Conservation (phyloP, 148 eudicot genomes). For the Linanthus parryae region DNA sequence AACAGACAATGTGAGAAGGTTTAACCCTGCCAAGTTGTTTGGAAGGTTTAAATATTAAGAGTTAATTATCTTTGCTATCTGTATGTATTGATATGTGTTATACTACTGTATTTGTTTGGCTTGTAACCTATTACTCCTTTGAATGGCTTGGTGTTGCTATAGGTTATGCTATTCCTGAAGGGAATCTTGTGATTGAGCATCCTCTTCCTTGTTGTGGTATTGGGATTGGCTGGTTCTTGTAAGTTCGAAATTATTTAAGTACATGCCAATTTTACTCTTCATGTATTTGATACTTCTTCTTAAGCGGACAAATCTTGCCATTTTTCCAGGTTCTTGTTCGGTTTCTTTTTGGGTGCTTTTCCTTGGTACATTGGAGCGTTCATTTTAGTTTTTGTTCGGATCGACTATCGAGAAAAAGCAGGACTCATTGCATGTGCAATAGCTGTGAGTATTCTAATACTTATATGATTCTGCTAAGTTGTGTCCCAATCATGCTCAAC, state of each 20-base stretch:
- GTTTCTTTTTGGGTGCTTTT: conserved; percentile 73
- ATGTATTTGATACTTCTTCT: background rate
- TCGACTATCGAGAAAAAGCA: conserved; percentile 88
- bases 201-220: conserved; percentile 81
- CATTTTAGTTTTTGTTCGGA: conserved; percentile 54
- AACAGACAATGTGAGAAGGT: too few relatives aligned
- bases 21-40: too few relatives aligned
- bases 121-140: background rate
- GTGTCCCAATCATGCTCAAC: too few relatives aligned
- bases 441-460: conserved; percentile 47
- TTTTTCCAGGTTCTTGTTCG: conserved; percentile 53
- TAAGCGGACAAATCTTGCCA: background rate
- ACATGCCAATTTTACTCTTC: conserved; percentile 1
- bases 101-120: background rate
- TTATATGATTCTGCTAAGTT: too few relatives aligned
- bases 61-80: background rate
- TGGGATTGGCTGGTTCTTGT: conserved; percentile 91
- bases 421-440: conserved; percentile 85
- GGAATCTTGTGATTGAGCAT: conserved; percentile 44
- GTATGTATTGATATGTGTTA: background rate
- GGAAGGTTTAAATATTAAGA: background rate
- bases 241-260: conserved; percentile 24
- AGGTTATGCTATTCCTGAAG: conserved; percentile 68
- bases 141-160: conserved; percentile 11
- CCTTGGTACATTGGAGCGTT: conserved; percentile 97